Conservation (phyloP, 2,329 filamentous ascomycete species). For the Thelonectria olida region DNA sequence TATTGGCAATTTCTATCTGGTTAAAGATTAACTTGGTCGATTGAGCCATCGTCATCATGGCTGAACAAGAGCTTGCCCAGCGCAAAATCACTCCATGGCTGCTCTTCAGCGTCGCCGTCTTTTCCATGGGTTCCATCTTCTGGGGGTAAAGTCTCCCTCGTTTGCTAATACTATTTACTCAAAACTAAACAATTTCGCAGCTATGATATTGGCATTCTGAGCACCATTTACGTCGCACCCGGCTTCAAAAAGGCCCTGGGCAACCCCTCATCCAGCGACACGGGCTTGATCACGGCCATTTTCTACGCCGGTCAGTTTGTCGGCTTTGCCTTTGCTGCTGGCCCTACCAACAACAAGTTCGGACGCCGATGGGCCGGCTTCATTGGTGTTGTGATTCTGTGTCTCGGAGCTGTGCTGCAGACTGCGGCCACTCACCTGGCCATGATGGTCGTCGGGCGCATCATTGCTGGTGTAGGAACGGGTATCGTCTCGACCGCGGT, state of each 20-base stretch:
- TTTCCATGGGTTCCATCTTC: conserved; percentile 32
- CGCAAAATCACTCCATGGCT: conserved; percentile 25
- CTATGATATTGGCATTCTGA: conserved; percentile 38
- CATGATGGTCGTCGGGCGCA: conserved; percentile 60
- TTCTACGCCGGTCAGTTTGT: conserved; percentile 67
- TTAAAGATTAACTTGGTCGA: background rate
- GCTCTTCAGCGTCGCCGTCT: conserved; percentile 21
- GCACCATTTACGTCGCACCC: conserved; percentile 59
- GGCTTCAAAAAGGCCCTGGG: conserved; percentile 60
- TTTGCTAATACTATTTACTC: too few species aligned
- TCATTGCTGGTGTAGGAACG: conserved; percentile 62
- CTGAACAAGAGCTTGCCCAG: background rate
- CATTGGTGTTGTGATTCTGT: conserved; percentile 55
- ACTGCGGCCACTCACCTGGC: conserved; percentile 52
- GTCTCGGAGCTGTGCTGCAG: conserved; percentile 59
- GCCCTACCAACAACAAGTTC: conserved; percentile 58
- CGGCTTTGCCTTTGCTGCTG: conserved; percentile 64
- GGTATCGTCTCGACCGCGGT: conserved; percentile 65
- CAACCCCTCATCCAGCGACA: conserved; percentile 54
- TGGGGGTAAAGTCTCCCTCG: conserved; percentile 22
- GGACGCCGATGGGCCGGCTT: conserved; percentile 63
- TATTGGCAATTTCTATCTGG: too few species aligned
- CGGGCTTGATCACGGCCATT: conserved; percentile 63
- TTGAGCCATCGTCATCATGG: conserved; percentile 4
- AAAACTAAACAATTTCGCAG: background rate